phyloP scores from a whole-genome alignment of 2,329 filamentous ascomycete species.

The Talaromyces atroroseus region DNA sequence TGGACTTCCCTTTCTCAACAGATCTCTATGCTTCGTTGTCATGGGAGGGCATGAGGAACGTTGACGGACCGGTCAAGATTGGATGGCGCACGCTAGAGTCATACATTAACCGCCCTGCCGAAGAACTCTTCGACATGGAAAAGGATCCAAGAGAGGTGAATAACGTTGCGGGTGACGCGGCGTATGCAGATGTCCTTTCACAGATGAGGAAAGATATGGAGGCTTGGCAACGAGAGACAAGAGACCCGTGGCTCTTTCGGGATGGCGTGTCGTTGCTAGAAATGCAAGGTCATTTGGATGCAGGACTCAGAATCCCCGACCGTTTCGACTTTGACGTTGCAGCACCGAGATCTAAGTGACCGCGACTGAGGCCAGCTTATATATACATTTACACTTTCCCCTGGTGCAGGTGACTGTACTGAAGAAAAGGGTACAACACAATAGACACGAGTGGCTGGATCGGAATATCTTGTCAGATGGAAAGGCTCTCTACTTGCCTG shows the following conservation, averaged over 20 bases:
- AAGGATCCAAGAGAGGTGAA: slow-evolving; percentile 42
- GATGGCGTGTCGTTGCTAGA: slow-evolving; percentile 16
- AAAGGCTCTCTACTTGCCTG: too few species aligned
- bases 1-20: slow-evolving; percentile 47
- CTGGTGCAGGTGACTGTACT: too few species aligned
- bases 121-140: slow-evolving; percentile 46
- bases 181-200: slow-evolving; percentile 27
- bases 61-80: slow-evolving; percentile 26
- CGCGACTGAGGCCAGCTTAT: too few species aligned
- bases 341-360: too few species aligned
- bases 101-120: slow-evolving; percentile 42
- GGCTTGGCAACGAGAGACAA: slow-evolving; percentile 29
- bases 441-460: too few species aligned
- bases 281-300: background rate
- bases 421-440: too few species aligned
- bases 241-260: slow-evolving; percentile 30
- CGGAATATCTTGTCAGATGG: too few species aligned
- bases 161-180: slow-evolving; percentile 37
- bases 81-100: slow-evolving; percentile 37
- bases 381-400: too few species aligned
- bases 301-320: slow-evolving; percentile 18
- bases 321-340: slow-evolving; percentile 19
- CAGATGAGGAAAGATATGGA: slow-evolving; percentile 29
- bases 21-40: slow-evolving; percentile 43
- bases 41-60: slow-evolving; percentile 44